These are phyloP conservation scores for Claviceps monticola DNA, from an alignment of 2,329 filamentous ascomycete genomes.

Conservation along the genomic window DNA sequence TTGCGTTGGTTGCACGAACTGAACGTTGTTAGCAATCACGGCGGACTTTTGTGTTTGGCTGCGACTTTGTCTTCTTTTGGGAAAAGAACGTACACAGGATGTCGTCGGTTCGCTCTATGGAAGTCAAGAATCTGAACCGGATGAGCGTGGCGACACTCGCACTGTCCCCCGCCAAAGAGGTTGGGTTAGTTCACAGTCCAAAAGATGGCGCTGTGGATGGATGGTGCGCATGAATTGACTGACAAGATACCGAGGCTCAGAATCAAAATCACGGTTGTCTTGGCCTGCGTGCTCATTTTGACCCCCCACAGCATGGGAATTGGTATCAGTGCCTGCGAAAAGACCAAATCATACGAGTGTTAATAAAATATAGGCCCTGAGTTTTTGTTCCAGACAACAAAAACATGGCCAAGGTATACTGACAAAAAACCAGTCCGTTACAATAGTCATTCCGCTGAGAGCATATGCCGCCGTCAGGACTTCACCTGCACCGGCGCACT, in stretches of 20 bases:
- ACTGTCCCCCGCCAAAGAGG: slow-evolving; percentile 14
- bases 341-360: neutral
- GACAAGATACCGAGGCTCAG: slow-evolving; percentile 35
- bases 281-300: slow-evolving; percentile 38
- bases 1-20: slow-evolving; percentile 36
- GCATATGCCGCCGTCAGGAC: slow-evolving; percentile 36
- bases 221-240: slow-evolving; percentile 8
- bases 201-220: too few species aligned
- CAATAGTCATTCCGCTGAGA: slow-evolving; percentile 36
- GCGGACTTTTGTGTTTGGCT: neutral
- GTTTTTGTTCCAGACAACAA: neutral
- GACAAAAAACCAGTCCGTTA: slow-evolving; percentile 41
- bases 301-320: slow-evolving; percentile 41
- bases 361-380: neutral
- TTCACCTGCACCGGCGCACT: slow-evolving; percentile 29
- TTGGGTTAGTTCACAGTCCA: neutral
- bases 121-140: slow-evolving; percentile 32
- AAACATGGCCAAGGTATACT: slow-evolving; percentile 7
- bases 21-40: slow-evolving; percentile 7
- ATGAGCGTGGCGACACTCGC: slow-evolving; percentile 41
- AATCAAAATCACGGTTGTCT: slow-evolving; percentile 35
- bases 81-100: slow-evolving; percentile 29
- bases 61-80: neutral
- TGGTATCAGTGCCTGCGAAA: slow-evolving; percentile 31
- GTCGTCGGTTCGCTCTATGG: slow-evolving; percentile 29